Base-by-base conservation (phyloP, 2,329 filamentous ascomycete species). In the Microdochium nivale region DNA sequence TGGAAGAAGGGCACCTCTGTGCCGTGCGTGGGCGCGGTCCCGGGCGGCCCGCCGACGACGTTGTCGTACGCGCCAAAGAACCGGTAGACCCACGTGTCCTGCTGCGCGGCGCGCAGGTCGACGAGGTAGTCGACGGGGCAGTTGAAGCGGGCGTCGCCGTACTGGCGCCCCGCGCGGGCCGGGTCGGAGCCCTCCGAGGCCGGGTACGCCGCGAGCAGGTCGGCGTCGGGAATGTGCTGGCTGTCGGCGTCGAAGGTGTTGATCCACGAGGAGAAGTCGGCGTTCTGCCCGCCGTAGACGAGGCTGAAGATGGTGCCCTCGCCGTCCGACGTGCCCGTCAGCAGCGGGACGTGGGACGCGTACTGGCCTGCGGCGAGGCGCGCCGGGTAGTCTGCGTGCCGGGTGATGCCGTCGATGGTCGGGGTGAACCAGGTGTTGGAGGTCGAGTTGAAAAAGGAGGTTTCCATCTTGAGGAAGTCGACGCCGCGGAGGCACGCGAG, bases 141-240 rank as follows among this genome's bases (percentile, higher is more conserved):
- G 57, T 72, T 67, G 62, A 75, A 75, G 11, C 71, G 70, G 3
- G 70, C 72, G 19, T 75, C 72, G 25, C 71, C 73, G 33, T 70
- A 70, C 59, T 74, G 71, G 0, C 61, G 59, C 16, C 72, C 73
- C 53, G 70, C 72, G 55, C 69, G 67, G 11, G 67, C 63, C 2
- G 71, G 66, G 19, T 68, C 68, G 14, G 40, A 23, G 46, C 59
- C 65, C 52, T 72, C 66, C 1, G 65, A 58, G 2, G 59, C 54
- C 21, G 66, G 63, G 58, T 72, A 72, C 10, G 65, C 63, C 1
- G 51, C 56, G 25, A 67, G 52, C 4, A 72, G 58, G 4, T 59
- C 51, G 1, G 61, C 51, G 19, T 68, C 63, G 3, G 68, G 65
- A 11, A 72, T 65, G 35, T 70, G 63, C 2, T 64, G 67, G 47